phyloP scores from a whole-genome alignment of 371 early-diverging fungal genomes.

The Dichotomocladium elegans region DNA sequence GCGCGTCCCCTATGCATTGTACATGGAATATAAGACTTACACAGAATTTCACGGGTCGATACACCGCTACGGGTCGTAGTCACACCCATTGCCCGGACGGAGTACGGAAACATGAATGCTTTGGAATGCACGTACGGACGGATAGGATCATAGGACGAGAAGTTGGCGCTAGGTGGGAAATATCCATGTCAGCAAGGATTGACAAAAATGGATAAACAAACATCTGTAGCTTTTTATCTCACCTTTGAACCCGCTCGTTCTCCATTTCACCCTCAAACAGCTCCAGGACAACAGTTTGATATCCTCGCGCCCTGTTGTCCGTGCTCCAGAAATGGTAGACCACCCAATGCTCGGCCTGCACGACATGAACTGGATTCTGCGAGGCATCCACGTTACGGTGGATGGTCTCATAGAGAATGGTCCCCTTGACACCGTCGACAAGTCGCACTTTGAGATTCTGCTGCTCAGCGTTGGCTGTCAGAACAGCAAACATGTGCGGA shows the following conservation, averaged over 20 bases:
- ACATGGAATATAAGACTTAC: conserved; percentile 27
- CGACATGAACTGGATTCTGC: conserved; percentile 54
- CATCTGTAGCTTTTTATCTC: conserved; percentile 4
- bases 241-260: conserved; percentile 73
- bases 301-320: conserved; percentile 47
- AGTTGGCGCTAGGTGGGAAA: conserved; percentile 41
- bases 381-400: conserved; percentile 64
- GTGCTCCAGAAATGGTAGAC: conserved; percentile 88
- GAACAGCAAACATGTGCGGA: conserved; percentile 78
- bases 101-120: conserved; percentile 73
- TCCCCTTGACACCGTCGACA: conserved; percentile 85
- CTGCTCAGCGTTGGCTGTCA: conserved; percentile 33
- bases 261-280: conserved; percentile 78
- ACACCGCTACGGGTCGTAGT: conserved; percentile 85
- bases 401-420: conserved; percentile 65
- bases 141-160: conserved; percentile 68
- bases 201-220: background rate
- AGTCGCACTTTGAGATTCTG: conserved; percentile 61
- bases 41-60: conserved; percentile 79
- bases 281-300: conserved; percentile 74
- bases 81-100: conserved; percentile 72
- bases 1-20: background rate
- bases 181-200: no score
- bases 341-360: conserved; percentile 86
- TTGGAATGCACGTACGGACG: conserved; percentile 73